Conservation (phyloP, 495 filamentous ascomycete species). For the Venustampulla echinocandica region DNA sequence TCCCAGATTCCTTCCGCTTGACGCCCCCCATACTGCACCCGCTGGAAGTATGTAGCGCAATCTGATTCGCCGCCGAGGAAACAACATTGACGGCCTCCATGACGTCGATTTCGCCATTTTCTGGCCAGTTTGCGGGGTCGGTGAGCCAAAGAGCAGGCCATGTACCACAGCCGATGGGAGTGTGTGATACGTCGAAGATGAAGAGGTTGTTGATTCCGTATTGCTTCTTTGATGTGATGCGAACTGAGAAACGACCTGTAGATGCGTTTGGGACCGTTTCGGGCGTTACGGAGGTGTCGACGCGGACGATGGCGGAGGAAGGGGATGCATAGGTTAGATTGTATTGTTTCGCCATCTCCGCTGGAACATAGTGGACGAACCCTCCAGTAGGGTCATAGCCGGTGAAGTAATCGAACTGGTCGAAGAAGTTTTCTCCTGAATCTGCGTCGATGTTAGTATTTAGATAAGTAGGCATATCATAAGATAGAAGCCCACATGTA, state of each 20-base stretch:
- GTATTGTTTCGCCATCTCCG: conserved; percentile 22
- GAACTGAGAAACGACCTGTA: conserved; percentile 44
- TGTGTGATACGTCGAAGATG: conserved; percentile 38
- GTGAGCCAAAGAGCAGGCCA: conserved; percentile 48
- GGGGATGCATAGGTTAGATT: conserved; percentile 46
- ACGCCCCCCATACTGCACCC: conserved; percentile 50
- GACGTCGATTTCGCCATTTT: conserved; percentile 64
- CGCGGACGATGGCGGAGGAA: conserved; percentile 40
- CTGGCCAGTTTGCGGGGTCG: conserved; percentile 53
- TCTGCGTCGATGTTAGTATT: conserved; percentile 25
- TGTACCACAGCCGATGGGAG: conserved; percentile 34
- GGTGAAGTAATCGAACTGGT: conserved; percentile 45
- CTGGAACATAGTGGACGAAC: conserved; percentile 39
- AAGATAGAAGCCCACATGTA: conserved; percentile 27
- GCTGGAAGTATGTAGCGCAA: conserved; percentile 57
- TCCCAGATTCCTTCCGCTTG: conserved; percentile 37
- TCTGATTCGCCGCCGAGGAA: conserved; percentile 41
- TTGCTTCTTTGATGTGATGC: conserved; percentile 40
- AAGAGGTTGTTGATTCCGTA: conserved; percentile 43
- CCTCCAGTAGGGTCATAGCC: conserved; percentile 43
- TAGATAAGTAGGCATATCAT: neutral
- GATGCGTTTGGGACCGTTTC: conserved; percentile 28
- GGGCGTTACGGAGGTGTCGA: conserved; percentile 33
- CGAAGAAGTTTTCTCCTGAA: conserved; percentile 38
- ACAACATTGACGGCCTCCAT: conserved; percentile 63